Base-by-base conservation (phyloP, 345 rosid species). In the Citrus trifoliata region DNA sequence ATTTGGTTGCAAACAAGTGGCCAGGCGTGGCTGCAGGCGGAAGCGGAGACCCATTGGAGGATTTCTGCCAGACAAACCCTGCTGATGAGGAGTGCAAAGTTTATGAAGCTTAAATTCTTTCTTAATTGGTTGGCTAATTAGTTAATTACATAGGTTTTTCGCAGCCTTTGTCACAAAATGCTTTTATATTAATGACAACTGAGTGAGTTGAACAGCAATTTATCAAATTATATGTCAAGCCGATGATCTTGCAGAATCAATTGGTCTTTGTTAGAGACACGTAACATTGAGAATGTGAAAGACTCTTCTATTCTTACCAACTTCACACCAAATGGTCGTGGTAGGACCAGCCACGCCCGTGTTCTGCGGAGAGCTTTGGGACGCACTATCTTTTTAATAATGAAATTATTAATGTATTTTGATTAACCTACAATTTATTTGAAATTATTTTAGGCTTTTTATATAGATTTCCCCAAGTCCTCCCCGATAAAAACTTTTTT, bases 31-130 rank as follows among this genome's bases (percentile, higher is more conserved):
- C 79, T 10, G 83, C 83, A 38, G 78, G 74, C 10, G 98, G 96
- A 71, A 93, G 95, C 48, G 96, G 92, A 79, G 99, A 92, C 80
- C 95, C 99, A 6, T 81, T 93, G 94, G 99, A 95, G 70, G 99
- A 95, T 61, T 93, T 82, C 91, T 95, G 99, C 89, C 0, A 92
- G 92, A 87, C 90, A 67, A 95, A 88, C 79, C 99, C 99, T 12
- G 92, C 95, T 3, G 97, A 86, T 8, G 85, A 90, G 76, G 99
- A 95, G 75, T 92, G 99, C 97, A 95, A 95, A 87, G 98, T 95
- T 74, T 95, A 83, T 77, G 99, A 95, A 81, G 88, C 88, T 71
- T 90, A 81, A 51, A 7, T 19, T 16, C 37, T 5, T 38, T 74
- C 62, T 21, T 40, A 24, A 38, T 60, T 42, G 70, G 10, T 62